These are phyloP conservation scores for Lepidium didymum DNA, from an alignment of 345 rosid species.

Conservation along the genomic window DNA sequence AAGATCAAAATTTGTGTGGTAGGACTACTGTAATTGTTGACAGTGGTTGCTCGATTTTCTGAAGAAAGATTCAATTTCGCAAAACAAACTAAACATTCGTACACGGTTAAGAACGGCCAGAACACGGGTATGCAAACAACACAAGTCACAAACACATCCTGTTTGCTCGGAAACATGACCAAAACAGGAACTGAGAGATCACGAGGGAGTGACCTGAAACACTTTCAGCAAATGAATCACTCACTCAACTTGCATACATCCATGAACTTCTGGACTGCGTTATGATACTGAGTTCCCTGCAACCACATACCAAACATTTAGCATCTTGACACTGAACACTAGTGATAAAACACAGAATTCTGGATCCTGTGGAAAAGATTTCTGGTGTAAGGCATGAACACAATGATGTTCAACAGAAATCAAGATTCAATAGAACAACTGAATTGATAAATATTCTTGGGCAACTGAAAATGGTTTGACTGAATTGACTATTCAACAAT, in stretches of 20 bases:
- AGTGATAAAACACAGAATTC: neutral
- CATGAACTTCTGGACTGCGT: conserved; percentile 82
- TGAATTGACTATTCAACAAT: neutral
- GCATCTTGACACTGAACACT: neutral
- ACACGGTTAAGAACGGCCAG: neutral
- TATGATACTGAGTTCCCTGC: conserved; percentile 91
- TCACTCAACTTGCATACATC: conserved; percentile 73
- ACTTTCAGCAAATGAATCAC: conserved; percentile 14
- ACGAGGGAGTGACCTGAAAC: conserved; percentile 2
- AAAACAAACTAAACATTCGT: neutral
- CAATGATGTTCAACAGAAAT: neutral
- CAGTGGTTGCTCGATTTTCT: no score
- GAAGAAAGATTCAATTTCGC: neutral
- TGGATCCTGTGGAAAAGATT: neutral
- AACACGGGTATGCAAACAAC: neutral
- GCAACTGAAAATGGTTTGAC: neutral
- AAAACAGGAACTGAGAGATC: neutral
- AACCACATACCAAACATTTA: conserved; percentile 12
- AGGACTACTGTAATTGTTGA: no score
- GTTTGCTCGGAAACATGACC: conserved; percentile 2
- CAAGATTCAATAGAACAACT: neutral
- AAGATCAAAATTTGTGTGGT: no score
- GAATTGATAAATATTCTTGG: neutral
- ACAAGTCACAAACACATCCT: conserved; percentile 3
- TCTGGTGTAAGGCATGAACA: neutral